Evolutionary conservation across 257 asterid species (phyloP).

Genomic region (Lithospermum erythrorhizon): DNA sequence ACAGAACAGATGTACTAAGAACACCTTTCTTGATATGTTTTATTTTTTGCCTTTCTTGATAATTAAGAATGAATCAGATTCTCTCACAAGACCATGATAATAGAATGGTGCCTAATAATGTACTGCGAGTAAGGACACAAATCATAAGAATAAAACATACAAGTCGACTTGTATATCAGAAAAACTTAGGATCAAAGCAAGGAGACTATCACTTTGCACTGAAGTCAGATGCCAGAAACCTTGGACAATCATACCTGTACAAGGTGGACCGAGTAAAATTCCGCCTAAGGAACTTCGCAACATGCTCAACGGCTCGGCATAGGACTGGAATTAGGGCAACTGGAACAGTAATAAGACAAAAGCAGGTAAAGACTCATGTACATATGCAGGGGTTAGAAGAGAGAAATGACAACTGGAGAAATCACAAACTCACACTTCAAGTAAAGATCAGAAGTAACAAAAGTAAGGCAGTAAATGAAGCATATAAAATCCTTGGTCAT

Average conservation of each 20-base stretch:
- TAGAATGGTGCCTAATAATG: too few relatives aligned
- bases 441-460: conserved; percentile 63
- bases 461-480: conserved; percentile 72
- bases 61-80: too few relatives aligned
- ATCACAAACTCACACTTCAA: conserved; percentile 57
- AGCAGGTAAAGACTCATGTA: background rate
- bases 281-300: conserved; percentile 76
- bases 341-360: conserved; percentile 24
- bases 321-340: conserved; percentile 81
- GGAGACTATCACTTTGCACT: background rate
- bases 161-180: background rate
- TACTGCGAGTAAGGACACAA: too few relatives aligned
- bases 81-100: too few relatives aligned
- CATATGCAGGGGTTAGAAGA: conserved; percentile 1
- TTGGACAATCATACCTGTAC: conserved; percentile 43
- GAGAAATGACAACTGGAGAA: background rate
- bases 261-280: conserved; percentile 74
- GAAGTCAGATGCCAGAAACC: background rate
- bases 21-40: too few relatives aligned
- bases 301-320: conserved; percentile 67
- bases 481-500: conserved; percentile 75
- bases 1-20: too few relatives aligned
- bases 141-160: too few relatives aligned
- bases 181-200: background rate
- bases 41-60: too few relatives aligned